Base-by-base conservation (phyloP, 345 rosid genomes). In the Aquilaria yunnanensis region DNA sequence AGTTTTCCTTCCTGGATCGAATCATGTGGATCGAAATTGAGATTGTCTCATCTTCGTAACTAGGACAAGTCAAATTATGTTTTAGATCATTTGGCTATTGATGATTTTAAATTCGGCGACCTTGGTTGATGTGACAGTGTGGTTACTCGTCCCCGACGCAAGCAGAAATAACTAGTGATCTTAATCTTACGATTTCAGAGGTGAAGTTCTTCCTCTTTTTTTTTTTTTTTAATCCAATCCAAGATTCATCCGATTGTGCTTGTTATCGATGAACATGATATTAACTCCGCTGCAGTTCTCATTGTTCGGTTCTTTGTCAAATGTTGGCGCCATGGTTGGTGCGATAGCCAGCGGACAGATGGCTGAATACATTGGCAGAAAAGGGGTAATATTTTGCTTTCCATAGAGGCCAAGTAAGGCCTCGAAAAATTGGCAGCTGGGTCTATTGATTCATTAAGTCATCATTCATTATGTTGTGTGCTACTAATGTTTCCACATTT, bases 251-350 rank as follows among this genome's bases (percentile, higher is more conserved):
- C 45, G 55, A 41, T 62, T 12, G 34, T 45, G 10, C 49, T 9
- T 51, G 32, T 41, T 33, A 48, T 9, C 52, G 47, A 48, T 52
- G 6, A 14, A 63, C 61, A 31, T 45, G 37, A 5, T 9, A 23
- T 45, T 55, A 54, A 52, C 50, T 32, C 29, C 32, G 49, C 10
- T 12, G 62, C 74, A 87, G 90, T 87, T 47, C 60, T 87, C 95
- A 43, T 9, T 87, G 13, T 87, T 87, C 68, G 95, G 88, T 41
- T 83, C 95, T 4, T 66, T 87, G 51, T 78, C 88, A 6, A 87
- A 87, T 74, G 95, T 83, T 68, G 95, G 91, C 13, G 89, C 87
- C 45, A 87, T 85, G 90, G 76, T 85, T 59, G 95, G 95, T 32
- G 90, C 95, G 2, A 82, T 87, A 47, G 70, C 87, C 23, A 83